Base-by-base conservation (phyloP, 305 asterid genomes). In the Fraxinus ornus region DNA sequence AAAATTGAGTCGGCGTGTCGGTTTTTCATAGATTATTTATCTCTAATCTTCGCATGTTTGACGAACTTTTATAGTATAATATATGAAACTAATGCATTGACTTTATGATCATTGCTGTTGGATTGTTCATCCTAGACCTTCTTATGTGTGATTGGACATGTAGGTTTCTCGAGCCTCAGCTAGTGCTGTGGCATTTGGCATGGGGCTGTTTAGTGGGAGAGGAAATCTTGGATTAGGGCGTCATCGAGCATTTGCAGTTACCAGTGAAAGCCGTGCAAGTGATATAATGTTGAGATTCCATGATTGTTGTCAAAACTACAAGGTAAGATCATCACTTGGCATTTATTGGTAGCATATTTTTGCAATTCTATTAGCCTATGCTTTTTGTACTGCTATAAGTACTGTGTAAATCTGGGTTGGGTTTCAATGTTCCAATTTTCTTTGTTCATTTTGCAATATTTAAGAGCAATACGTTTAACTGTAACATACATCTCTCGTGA, bases 141-240 rank as follows among this genome's bases (percentile, higher is more conserved):
- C 83, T 39, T 49, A 52, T 30, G 8, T 71, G 75, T 77, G 62
- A 77, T 85, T 77, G 77, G 74, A 75, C 30, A 66, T 85, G 71
- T 84, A 95, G 98, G 87, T 95, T 85, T 79, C 97, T 76, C 97
- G 98, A 86, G 97, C 99, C 74, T 93, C 99, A 75, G 95, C 98
- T 76, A 95, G 99, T 85, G 98, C 97, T 71, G 98, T 95, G 82
- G 95, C 99, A 83, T 95, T 95, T 89, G 99, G 97, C 79, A 93
- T 94, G 94, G 98, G 98, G 73, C 95, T 95, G 33, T 93, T 95
- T 72, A 94, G 93, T 86, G 92, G 88, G 73, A 87, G 90, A 70
- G 99, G 99, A 82, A 90, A 87, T 83, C 97, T 95, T 80, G 98
- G 98, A 81, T 92, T 91, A 72, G 98, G 97, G 73, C 88, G 76